A percentile compares a stretch with the other conserved stretches of the same genome.
phyloP scores from a whole-genome alignment of 2,329 filamentous ascomycete species.

The Verticillium longisporum region DNA sequence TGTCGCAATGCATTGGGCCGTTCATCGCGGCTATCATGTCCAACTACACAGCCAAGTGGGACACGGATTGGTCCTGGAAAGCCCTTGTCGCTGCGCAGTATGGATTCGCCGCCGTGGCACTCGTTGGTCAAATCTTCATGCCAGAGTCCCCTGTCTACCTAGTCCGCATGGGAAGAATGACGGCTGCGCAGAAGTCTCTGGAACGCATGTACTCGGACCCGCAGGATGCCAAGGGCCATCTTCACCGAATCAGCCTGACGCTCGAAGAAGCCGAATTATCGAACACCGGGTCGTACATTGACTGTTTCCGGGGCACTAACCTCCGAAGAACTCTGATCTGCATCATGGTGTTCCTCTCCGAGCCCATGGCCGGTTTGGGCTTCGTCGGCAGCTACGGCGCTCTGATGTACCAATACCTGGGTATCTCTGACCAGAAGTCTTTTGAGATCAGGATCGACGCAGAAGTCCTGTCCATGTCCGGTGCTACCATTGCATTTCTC shows the following conservation, averaged over 20 bases:
- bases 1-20: conserved; percentile 31
- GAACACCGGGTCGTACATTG: conserved; percentile 22
- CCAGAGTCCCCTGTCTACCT: conserved; percentile 36
- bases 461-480: conserved; percentile 20
- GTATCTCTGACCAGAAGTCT: conserved; percentile 17
- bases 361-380: conserved; percentile 13
- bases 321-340: conserved; percentile 34
- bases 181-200: conserved; percentile 24
- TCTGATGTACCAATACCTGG: conserved; percentile 19
- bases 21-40: conserved; percentile 29
- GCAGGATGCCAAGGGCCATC: conserved; percentile 9
- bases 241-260: conserved; percentile 13
- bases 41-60: conserved; percentile 26
- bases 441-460: conserved; percentile 20
- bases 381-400: conserved; percentile 13
- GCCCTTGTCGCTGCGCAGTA: conserved; percentile 32
- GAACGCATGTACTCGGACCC: conserved; percentile 21
- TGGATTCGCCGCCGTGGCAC: conserved; percentile 27
- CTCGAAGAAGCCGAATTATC: conserved; percentile 13
- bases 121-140: conserved; percentile 23
- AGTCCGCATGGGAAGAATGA: conserved; percentile 23
- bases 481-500: conserved; percentile 18
- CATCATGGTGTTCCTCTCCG: conserved; percentile 13
- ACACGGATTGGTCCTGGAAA: conserved; percentile 32
- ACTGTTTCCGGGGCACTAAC: conserved; percentile 40